A percentile compares a stretch with the other conserved stretches of the same genome.
phyloP scores from a whole-genome alignment of 768 basidiomycete genomes.

The Rhodotorula kratochvilovae region DNA sequence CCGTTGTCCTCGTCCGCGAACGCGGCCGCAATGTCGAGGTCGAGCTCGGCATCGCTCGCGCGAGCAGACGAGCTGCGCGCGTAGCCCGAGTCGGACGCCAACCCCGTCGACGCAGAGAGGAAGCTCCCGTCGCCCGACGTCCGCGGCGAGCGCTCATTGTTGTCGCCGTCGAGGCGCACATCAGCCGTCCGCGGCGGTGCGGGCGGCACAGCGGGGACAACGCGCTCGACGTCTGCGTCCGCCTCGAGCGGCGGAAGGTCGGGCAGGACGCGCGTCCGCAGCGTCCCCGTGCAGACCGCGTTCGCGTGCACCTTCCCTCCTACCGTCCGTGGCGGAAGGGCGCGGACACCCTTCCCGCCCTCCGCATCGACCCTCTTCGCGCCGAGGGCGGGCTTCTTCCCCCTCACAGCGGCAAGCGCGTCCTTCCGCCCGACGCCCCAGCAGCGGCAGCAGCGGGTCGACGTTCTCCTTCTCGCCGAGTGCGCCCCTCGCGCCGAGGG shows the following conservation, averaged over 20 bases:
- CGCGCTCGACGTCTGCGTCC: not conserved
- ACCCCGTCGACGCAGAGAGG: conserved; percentile 3
- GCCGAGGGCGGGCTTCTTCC: not conserved
- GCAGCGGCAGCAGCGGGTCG: conserved; percentile 14
- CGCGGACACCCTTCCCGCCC: not conserved
- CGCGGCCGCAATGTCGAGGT: not conserved
- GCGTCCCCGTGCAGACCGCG: conserved; percentile 29
- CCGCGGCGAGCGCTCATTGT: not conserved
- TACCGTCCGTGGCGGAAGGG: too few species aligned
- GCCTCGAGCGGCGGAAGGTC: conserved; percentile 3
- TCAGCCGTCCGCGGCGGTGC: not conserved
- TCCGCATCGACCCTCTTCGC: not conserved
- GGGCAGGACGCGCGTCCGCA: conserved; percentile 26
- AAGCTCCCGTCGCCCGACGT: not conserved
- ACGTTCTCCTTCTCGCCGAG: conserved; percentile 31
- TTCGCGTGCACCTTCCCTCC: not conserved
- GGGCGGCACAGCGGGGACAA: not conserved
- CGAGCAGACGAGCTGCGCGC: conserved; percentile 7
- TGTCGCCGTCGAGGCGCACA: not conserved
- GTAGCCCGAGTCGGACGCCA: conserved; percentile 27
- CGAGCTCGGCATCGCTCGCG: conserved; percentile 6
- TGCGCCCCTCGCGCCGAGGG: not conserved
- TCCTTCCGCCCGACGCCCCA: not conserved
- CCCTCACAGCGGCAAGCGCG: not conserved
- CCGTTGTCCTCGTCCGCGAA: conserved; percentile 13